Base-by-base conservation (phyloP, 371 early-diverging fungal genomes). In the Smittium culicis region DNA sequence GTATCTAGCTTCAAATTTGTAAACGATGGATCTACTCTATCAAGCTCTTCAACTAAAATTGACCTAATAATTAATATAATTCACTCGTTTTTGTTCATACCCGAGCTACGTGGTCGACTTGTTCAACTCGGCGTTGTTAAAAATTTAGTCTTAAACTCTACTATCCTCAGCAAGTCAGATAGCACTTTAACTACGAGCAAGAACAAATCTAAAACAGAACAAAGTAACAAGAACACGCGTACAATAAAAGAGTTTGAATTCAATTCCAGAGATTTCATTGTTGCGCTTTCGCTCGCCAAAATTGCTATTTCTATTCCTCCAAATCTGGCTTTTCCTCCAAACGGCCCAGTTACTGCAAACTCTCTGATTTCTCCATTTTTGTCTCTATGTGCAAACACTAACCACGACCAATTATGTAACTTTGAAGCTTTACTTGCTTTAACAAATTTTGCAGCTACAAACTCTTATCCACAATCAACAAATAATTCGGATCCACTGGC, bases 351-450 rank as follows among this genome's bases (percentile, higher is more conserved):
- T 14, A 56, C 79, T 1, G 71, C 81, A 24, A 78, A 87, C 17
- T 86, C 83, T 70, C 68, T 89, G 14, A 85, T 84, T 16, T 79
- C 79, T 34, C 85, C 87, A 0, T 79, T 89, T 17, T 73, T 87
- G 32, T 69, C 73, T 61, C 74, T 88, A 20, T 79, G 85, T 54
- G 74, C 79, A 65, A 80, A 81, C 62, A 80, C 79, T 2, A 76
- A 74, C 56, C 72, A 74, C 25, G 31, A 72, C 28, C 80, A 83
- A n/a, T 76, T 95, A 32, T 80, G 86, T n/a, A 87, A 88, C 67
- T 96, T 95, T 73, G 97, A 96, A 74, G 88, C 85, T 1, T 73
- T 95, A 55, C 83, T 96, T 87, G 94, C 94, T 0, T 74, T 96
- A 29, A 96, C 97, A 1, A 96, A 96, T 68, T 78, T 96, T 11